A percentile compares a stretch with the other conserved stretches of the same genome.
phyloP scores from a whole-genome alignment of 2,329 filamentous ascomycete genomes.

The Nigrospora sphaerica region DNA sequence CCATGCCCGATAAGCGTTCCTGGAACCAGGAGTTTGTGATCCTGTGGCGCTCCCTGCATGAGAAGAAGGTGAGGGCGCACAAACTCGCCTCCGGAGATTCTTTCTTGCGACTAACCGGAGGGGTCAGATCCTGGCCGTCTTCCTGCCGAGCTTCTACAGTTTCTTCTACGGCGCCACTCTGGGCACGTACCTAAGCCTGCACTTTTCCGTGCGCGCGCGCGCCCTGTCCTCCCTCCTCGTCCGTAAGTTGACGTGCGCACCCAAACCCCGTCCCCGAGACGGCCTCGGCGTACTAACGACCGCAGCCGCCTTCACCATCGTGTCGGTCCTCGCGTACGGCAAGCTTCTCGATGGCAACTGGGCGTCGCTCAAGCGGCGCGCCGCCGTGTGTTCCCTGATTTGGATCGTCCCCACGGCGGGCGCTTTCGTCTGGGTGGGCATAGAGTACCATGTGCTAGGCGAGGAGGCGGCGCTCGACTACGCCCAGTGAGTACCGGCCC shows the following conservation, averaged over 20 bases:
- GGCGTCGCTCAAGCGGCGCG: constrained; percentile 18
- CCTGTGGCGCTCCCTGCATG: constrained; percentile 12
- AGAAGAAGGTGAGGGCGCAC: constrained; percentile 14
- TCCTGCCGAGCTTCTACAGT: constrained; percentile 26
- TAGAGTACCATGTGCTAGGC: background rate
- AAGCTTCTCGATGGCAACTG: constrained; percentile 16
- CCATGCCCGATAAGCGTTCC: constrained; percentile 8
- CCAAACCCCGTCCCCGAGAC: background rate
- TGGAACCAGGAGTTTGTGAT: constrained; percentile 14
- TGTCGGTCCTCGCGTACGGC: constrained; percentile 4
- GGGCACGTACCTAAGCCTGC: constrained; percentile 24
- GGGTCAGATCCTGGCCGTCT: constrained; percentile 21
- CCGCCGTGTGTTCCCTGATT: constrained; percentile 17
- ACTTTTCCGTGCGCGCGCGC: constrained; percentile 24
- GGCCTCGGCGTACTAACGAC: background rate
- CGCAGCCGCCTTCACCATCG: background rate
- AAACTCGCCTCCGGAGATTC: background rate
- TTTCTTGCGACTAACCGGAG: background rate
- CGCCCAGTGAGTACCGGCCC: background rate
- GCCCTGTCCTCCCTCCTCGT: constrained; percentile 22
- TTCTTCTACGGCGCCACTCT: constrained; percentile 30
- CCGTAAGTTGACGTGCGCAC: constrained; percentile 18
- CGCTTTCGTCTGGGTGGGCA: constrained; percentile 23
- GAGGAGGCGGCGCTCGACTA: background rate
- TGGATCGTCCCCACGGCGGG: constrained; percentile 20